These are phyloP conservation scores for Schwanniomyces yamadae DNA, from an alignment of 805 yeast species.

Conservation along the genomic window DNA sequence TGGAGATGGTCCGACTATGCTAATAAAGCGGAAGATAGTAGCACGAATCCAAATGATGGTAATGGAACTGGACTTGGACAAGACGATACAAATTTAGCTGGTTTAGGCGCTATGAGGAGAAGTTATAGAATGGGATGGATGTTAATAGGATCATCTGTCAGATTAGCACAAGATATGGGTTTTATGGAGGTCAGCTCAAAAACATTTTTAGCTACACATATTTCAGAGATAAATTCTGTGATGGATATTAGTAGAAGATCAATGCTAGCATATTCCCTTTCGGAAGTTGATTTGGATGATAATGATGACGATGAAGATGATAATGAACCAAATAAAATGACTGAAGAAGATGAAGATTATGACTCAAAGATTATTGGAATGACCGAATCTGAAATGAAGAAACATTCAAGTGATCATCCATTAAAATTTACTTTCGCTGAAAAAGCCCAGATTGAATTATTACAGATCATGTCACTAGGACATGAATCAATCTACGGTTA, in stretches of 20 bases:
- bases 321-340: conserved; percentile 16
- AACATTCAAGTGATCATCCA: conserved; percentile 21
- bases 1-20: conserved; percentile 87
- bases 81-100: conserved; percentile 55
- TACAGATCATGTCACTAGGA: conserved; percentile 77
- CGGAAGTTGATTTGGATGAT: conserved; percentile 59
- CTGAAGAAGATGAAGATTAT: conserved; percentile 20
- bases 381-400: conserved; percentile 32
- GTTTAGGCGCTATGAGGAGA: conserved; percentile 80
- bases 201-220: conserved; percentile 79
- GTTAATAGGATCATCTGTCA: conserved; percentile 82
- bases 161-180: conserved; percentile 85
- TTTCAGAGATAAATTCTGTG: conserved; percentile 79
- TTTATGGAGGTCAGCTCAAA: conserved; percentile 71
- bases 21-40: conserved; percentile 51
- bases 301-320: conserved; percentile 40
- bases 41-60: conserved; percentile 6
- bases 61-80: conserved; percentile 4
- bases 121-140: conserved; percentile 92
- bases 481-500: conserved; percentile 79
- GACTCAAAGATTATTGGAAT: conserved; percentile 26
- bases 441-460: conserved; percentile 74
- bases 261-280: conserved; percentile 69
- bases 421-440: conserved; percentile 61
- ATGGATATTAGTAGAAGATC: conserved; percentile 78